Conservation (phyloP, 768 basidiomycete genomes). For the Termitomyces sp. region DNA sequence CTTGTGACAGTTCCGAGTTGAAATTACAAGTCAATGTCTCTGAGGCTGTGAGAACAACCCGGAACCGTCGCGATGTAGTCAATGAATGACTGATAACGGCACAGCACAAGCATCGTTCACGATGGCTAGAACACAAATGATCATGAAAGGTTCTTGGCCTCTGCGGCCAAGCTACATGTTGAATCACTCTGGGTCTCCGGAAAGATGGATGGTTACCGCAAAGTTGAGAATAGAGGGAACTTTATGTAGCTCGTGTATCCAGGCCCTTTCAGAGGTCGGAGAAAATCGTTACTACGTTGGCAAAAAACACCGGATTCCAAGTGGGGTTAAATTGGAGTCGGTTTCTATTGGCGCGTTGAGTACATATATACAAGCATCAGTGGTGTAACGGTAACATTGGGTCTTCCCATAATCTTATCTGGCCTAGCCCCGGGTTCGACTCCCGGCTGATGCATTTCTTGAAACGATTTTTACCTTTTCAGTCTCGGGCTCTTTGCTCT, state of each 20-base stretch:
- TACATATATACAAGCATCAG: conserved; percentile 2
- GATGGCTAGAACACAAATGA: background rate
- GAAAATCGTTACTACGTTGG: too few species aligned
- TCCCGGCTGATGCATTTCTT: conserved; percentile 44
- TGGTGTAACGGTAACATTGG: conserved; percentile 22
- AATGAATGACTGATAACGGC: background rate
- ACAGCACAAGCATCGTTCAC: background rate
- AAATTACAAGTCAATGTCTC: background rate
- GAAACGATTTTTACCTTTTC: too few species aligned
- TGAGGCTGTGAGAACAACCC: conserved; percentile 6
- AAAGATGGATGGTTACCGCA: background rate
- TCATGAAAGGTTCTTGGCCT: background rate
- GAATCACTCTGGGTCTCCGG: background rate
- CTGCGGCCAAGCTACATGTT: background rate
- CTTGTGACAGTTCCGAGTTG: conserved; percentile 9
- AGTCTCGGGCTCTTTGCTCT: too few species aligned
- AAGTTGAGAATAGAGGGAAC: background rate
- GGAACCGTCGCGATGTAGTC: conserved; percentile 3
- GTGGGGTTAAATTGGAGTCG: too few species aligned
- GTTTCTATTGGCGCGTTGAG: background rate
- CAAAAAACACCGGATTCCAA: too few species aligned
- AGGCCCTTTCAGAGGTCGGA: too few species aligned
- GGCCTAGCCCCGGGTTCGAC: conserved; percentile 46
- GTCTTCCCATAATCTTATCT: conserved; percentile 15
- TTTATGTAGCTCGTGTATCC: too few species aligned